phyloP scores from a whole-genome alignment of 2,329 filamentous ascomycete genomes.

The Mycosphaerelloides madeirae region DNA sequence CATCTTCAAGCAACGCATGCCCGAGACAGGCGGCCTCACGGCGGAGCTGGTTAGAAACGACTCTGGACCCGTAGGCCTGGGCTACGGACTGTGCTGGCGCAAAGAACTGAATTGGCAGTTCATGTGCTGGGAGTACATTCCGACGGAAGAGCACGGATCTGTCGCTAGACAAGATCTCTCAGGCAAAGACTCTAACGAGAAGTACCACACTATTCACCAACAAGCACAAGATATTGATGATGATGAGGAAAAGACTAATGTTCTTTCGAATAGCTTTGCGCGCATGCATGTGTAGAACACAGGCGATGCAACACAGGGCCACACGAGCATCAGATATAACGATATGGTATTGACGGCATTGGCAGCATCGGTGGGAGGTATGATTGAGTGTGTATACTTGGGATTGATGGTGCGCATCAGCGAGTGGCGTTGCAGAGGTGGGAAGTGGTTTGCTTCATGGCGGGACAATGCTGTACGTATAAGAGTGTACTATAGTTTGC shows the following conservation, averaged over 20 bases:
- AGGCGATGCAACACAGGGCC: slow-evolving; percentile 27
- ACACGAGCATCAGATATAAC: slow-evolving; percentile 30
- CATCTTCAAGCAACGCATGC: slow-evolving; percentile 75
- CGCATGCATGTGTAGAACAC: slow-evolving; percentile 35
- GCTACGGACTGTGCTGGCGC: slow-evolving; percentile 61
- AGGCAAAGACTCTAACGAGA: slow-evolving; percentile 21
- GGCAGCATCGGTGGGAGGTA: too few species aligned
- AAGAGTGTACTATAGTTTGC: too few species aligned
- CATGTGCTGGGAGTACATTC: slow-evolving; percentile 65
- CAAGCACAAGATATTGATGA: slow-evolving; percentile 14
- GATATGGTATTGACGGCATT: slow-evolving; percentile 12
- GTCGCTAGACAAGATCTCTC: slow-evolving; percentile 16
- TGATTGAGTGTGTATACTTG: too few species aligned
- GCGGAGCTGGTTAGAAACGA: slow-evolving; percentile 54
- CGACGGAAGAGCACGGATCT: slow-evolving; percentile 19
- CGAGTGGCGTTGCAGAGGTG: too few species aligned
- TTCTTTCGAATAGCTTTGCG: slow-evolving; percentile 32
- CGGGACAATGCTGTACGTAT: too few species aligned
- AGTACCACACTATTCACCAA: slow-evolving; percentile 15
- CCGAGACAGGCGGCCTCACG: slow-evolving; percentile 73
- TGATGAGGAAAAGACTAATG: slow-evolving; percentile 27
- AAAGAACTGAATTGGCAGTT: slow-evolving; percentile 82
- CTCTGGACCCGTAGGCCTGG: slow-evolving; percentile 36
- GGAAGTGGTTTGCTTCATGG: too few species aligned
- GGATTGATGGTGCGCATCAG: too few species aligned